phyloP scores from a whole-genome alignment of 257 asterid genomes.

The Haberlea rhodopensis region DNA sequence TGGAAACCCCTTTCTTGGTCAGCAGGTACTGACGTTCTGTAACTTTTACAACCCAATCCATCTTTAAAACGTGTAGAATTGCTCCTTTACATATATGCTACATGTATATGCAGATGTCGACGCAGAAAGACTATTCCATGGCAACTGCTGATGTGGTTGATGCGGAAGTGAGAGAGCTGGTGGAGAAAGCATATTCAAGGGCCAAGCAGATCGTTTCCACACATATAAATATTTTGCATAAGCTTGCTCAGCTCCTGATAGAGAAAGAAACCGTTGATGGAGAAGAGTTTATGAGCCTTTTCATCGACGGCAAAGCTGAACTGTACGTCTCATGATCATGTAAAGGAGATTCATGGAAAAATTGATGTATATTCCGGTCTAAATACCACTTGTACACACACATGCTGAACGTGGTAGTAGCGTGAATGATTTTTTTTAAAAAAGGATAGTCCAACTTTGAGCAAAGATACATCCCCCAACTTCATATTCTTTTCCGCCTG shows the following conservation, averaged over 20 bases:
- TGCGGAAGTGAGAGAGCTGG: constrained; percentile 83
- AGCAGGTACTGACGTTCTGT: constrained; percentile 47
- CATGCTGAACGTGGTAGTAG: neutral
- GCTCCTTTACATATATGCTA: neutral
- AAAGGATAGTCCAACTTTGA: neutral
- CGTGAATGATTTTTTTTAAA: neutral
- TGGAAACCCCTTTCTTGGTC: constrained; percentile 94
- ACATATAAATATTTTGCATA: constrained; percentile 81
- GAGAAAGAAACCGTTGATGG: constrained; percentile 98
- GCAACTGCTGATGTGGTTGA: constrained; percentile 94
- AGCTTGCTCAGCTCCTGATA: constrained; percentile 76
- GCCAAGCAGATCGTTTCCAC: constrained; percentile 65
- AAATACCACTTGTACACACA: constrained; percentile 16
- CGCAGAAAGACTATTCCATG: constrained; percentile 94
- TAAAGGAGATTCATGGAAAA: neutral
- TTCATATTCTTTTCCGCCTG: neutral
- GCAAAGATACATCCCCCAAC: neutral
- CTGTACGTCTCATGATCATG: constrained; percentile 50
- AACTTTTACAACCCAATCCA: neutral
- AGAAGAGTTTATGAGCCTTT: constrained; percentile 97
- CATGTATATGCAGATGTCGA: constrained; percentile 43
- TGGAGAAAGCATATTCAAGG: constrained; percentile 70
- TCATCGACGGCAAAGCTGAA: constrained; percentile 93
- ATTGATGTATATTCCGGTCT: constrained; percentile 27
- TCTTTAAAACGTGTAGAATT: neutral